Conservation (phyloP, 345 rosid species). For the Acer saccharum region DNA sequence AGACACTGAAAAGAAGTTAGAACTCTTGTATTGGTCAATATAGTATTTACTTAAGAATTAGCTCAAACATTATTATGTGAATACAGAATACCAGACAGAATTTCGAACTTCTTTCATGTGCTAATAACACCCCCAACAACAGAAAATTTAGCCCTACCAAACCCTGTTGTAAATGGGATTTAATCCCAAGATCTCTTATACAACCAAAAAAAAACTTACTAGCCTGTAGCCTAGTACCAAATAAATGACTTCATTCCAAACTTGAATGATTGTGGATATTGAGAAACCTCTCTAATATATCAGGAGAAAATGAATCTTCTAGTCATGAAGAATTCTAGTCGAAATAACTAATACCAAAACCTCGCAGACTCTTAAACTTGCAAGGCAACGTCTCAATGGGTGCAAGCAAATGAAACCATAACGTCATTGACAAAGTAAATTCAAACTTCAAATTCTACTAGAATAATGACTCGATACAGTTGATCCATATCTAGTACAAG, state of each 20-base stretch:
- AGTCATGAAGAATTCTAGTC: neutral
- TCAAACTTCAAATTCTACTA: neutral
- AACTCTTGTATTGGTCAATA: neutral
- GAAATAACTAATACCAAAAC: conserved; percentile 3
- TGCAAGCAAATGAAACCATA: neutral
- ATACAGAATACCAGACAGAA: too few relatives aligned
- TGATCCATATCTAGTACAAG: neutral
- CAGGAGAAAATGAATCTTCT: too few relatives aligned
- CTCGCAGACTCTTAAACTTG: neutral
- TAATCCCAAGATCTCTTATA: neutral
- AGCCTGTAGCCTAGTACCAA: neutral
- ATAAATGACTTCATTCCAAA: too few relatives aligned
- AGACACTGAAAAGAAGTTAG: neutral
- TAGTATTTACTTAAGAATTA: too few relatives aligned
- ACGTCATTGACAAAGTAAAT: neutral
- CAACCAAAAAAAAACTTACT: neutral
- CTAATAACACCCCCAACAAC: too few relatives aligned
- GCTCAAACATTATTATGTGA: neutral
- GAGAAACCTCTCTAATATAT: too few relatives aligned
- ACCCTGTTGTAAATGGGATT: too few relatives aligned
- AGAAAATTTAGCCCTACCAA: too few relatives aligned
- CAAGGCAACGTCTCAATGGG: neutral
- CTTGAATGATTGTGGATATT: too few relatives aligned
- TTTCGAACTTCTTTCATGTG: too few relatives aligned
- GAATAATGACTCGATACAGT: neutral